Base-by-base conservation (phyloP, 306 rosid species). In the Senna tora region DNA sequence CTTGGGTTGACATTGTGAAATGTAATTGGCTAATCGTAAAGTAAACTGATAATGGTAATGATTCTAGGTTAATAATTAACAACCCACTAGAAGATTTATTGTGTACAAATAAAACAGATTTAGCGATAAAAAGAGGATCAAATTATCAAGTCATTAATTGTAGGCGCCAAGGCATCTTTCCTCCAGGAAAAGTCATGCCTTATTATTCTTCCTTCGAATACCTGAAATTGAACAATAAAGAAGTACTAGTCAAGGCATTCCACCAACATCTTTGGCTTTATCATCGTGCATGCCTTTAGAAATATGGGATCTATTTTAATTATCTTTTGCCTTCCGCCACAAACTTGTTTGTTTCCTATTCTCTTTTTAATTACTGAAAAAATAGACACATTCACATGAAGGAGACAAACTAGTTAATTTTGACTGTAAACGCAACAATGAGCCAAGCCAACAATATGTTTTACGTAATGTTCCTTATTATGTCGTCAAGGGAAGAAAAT, bases 281-380 rank as follows among this genome's bases (percentile, higher is more conserved):
- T 50, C 34, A 56, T 41, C 79, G 42, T 58, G 79, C 61, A 67
- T 42, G 67, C 16, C 11, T 70, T 45, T 67, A 51, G 51, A 25
- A 72, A 73, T n/a, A 58, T 2, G 45, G 75, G 60, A 79, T 62
- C 2, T 67, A 60, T 79, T 51, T 20, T 19, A 41, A n/a, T 9
- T 0, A 5, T 8, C 16, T 47, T n/a, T 47, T 36, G 39, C 39
- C 53, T 6, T n/a, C 9, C 20, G 20, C 53, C 53, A 47, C 53
- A 47, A 15, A 15, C 20, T n/a, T n/a, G 11, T 41, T 8, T 41
- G 11, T 0, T 41, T 6, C 9, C 3, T 25, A 1, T 25, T 25
- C 30, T 25, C 30, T 25, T 25, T 25, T 25, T 25, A 25, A 25
- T 25, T 25, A 25, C 30, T 25, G n/a, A 25, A 25, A 25, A 25